Conservation (phyloP, 805 yeast species). For the Ogataea polymorpha region DNA sequence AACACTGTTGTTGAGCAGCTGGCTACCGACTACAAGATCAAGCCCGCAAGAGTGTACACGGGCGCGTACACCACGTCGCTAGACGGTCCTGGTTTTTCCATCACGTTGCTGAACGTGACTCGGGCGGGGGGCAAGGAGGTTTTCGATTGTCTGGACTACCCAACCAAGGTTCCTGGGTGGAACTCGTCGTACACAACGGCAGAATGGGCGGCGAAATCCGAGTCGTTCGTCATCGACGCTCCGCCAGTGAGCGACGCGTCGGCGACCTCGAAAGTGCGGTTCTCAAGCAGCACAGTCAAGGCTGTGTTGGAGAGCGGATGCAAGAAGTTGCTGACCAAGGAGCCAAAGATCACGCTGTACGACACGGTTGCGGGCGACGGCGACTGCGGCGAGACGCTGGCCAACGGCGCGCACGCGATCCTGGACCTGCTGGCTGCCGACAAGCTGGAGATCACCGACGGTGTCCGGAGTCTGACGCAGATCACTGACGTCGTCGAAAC, state of each 20-base stretch:
- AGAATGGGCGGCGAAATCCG: conserved; percentile 21
- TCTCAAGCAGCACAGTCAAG: conserved; percentile 30
- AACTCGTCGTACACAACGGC: conserved; percentile 38
- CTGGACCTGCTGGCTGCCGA: conserved; percentile 45
- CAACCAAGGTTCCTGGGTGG: conserved; percentile 86
- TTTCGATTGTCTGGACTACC: conserved; percentile 60
- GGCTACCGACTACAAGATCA: conserved; percentile 48
- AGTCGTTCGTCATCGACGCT: conserved; percentile 28
- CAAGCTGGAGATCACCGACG: conserved; percentile 42
- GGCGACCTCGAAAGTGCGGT: conserved; percentile 25
- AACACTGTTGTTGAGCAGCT: conserved; percentile 54
- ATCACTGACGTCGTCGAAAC: conserved; percentile 79
- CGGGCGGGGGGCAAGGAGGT: conserved; percentile 45
- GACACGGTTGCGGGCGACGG: conserved; percentile 96
- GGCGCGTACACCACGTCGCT: conserved; percentile 87
- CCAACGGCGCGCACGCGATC: conserved; percentile 76
- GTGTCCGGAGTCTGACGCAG: conserved; percentile 58
- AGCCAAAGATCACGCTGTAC: conserved; percentile 78
- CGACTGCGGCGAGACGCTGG: conserved; percentile 92
- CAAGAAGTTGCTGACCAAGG: conserved; percentile 53
- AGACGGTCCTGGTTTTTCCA: conserved; percentile 88
- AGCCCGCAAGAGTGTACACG: conserved; percentile 65
- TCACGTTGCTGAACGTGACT: conserved; percentile 73
- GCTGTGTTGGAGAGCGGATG: conserved; percentile 47
- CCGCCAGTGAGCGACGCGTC: conserved; percentile 34